Evolutionary conservation across 768 basidiomycete species (phyloP), one percentile per base, ranked within the genome.

Genomic region (Polyporus arcularius): DNA sequence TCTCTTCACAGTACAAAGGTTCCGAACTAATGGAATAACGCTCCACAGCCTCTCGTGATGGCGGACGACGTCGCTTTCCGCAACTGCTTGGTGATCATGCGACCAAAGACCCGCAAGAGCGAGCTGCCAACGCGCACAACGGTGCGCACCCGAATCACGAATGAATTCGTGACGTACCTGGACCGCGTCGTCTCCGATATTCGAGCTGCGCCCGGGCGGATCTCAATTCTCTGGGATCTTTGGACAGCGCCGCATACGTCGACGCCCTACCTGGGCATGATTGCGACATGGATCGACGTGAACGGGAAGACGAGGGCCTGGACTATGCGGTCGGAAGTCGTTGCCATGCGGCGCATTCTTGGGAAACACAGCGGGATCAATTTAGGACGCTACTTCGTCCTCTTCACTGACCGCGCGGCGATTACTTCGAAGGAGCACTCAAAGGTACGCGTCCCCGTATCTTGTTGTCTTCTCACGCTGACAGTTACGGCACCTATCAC

Each of bases 341-440:
- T 73, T 7, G 69, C 65, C 2, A 70, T 74, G 42, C 50, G 59
- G 14, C 40, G 15, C 1, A 55, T 75, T 0, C 61, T 26, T 4
- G 69, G 74, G 0, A 57, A 39, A 1, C 73, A 76, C 42, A 54
- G 26, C 47, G 71, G 74, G 2, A 16, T 65, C 2, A 75, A 75
- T 31, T 55, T 76, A 0, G 72, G 67, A 0, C 43, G 60, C 0
- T 74, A 72, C 41, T 67, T 74, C 41, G 16, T 72, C 1, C 58
- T 62, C 0, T 39, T 74, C 4, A 66, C 62, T 40, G 65, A 74
- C n/a, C 62, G 65, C 16, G 64, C 64, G 3, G 72, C 73, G 1
- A 73, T 75, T 32, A 66, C 63, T 1, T 30, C 32, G 1, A 46
- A 61, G 4, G 48, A 53, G 4, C 9, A 26, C 16, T 66, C 53